Conservation (phyloP, 2,329 filamentous ascomycete species). For the Exophiala alcalophila region DNA sequence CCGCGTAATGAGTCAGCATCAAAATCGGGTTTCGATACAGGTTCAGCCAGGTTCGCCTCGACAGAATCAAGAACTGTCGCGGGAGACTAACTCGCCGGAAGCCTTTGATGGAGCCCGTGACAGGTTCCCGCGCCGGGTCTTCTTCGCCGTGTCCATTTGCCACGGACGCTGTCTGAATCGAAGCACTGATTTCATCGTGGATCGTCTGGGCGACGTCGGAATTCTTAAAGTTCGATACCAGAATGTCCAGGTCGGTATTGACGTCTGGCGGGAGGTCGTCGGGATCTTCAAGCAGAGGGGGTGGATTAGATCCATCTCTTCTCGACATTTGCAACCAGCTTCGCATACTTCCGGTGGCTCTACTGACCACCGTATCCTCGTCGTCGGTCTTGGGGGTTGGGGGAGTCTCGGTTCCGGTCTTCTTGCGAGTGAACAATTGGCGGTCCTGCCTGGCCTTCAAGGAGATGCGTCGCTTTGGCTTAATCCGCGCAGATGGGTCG, state of each 20-base stretch:
- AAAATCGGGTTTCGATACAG: constrained; percentile 95
- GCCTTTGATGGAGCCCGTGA: constrained; percentile 61
- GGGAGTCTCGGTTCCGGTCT: constrained; percentile 51
- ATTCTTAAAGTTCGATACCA: constrained; percentile 71
- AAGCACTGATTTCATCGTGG: constrained; percentile 72
- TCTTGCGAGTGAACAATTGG: constrained; percentile 83
- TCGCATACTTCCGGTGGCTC: constrained; percentile 42
- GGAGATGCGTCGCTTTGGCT: constrained; percentile 70
- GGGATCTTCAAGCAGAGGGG: constrained; percentile 67
- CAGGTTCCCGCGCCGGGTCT: constrained; percentile 40
- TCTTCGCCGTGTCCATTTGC: constrained; percentile 66
- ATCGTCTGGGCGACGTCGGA: constrained; percentile 75
- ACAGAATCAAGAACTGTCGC: constrained; percentile 85
- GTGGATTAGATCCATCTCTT: constrained; percentile 53
- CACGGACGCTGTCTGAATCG: constrained; percentile 61
- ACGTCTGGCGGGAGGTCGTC: constrained; percentile 60
- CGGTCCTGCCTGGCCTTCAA: constrained; percentile 82
- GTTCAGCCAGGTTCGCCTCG: constrained; percentile 91
- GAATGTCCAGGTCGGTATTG: constrained; percentile 73
- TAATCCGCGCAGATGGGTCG: constrained; percentile 62
- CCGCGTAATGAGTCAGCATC: constrained; percentile 98
- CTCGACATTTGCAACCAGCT: constrained; percentile 60
- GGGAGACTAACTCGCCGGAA: constrained; percentile 77
- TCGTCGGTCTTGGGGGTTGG: constrained; percentile 63
- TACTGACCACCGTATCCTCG: constrained; percentile 51